Conservation (phyloP, 768 basidiomycete species). For the Boletus edulis region DNA sequence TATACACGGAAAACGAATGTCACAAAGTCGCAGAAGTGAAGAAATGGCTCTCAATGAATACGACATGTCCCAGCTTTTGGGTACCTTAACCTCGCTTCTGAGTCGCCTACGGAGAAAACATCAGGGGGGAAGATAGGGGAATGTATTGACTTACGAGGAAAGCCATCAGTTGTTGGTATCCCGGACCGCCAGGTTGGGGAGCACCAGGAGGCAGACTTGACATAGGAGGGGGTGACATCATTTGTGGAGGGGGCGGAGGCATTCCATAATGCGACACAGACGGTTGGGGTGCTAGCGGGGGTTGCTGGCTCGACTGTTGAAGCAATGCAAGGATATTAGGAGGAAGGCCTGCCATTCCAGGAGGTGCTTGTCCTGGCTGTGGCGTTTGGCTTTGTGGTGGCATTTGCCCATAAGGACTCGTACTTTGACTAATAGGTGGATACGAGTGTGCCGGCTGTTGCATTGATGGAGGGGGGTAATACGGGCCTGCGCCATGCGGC, state of each 20-base stretch:
- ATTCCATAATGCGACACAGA: conserved; percentile 35
- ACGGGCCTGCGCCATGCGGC: conserved; percentile 32
- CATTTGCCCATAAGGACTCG: conserved; percentile 31
- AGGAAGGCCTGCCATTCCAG: conserved; percentile 44
- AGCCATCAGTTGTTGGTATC: conserved; percentile 67
- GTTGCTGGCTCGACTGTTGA: conserved; percentile 46
- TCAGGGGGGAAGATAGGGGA: neutral
- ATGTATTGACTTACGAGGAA: conserved; percentile 56
- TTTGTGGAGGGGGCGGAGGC: conserved; percentile 39
- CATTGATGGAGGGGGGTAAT: conserved; percentile 43
- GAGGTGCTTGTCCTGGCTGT: conserved; percentile 34
- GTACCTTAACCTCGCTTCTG: conserved; percentile 26
- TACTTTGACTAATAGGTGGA: conserved; percentile 14
- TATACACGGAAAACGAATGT: conserved; percentile 8
- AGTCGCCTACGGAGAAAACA: conserved; percentile 15
- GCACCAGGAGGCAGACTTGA: conserved; percentile 38
- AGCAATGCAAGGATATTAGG: conserved; percentile 70
- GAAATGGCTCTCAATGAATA: neutral
- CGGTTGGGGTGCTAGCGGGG: conserved; percentile 32
- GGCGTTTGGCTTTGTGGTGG: conserved; percentile 28
- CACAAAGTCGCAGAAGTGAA: neutral
- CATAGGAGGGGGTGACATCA: conserved; percentile 46
- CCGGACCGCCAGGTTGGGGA: conserved; percentile 40
- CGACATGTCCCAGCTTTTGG: neutral
- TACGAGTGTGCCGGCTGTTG: conserved; percentile 28